Evolutionary conservation across 768 basidiomycete genomes (phyloP), one percentile per base, ranked within the genome.

Genomic region (Podaxis mareebaensis): DNA sequence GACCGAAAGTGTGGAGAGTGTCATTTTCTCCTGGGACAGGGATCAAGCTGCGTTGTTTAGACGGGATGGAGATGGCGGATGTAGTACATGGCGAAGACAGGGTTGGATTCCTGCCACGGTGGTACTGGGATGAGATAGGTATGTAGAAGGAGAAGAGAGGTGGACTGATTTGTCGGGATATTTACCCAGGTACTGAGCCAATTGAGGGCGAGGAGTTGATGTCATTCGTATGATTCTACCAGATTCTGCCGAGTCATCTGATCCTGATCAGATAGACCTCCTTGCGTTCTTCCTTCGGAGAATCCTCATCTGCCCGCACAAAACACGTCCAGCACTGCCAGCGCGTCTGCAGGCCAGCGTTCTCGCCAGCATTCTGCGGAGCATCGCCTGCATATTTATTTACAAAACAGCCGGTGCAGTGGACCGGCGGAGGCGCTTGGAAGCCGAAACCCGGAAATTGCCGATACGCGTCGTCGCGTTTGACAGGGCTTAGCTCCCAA

Each of bases 81-180:
- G 89, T 92, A 1, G 76, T 76, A 63, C 83, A 77, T 24, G 85
- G 84, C 4, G 91, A 92, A 73, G 89, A 91, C 58, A 77, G 92
- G 54, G 81, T 91, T 22, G 92, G 93, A n/a, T 90, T 94, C 67
- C 69, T 94, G 44, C 92, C 92, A 10, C 78, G 73, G 65, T 90
- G 88, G 88, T 93, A 88, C 73, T 90, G 81, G 81, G 72, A 79
- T 17, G 78, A 81, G 68, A 65, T 77, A 20, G 64, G 66, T 7
- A 26, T 22, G 53, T 40, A 28, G 26, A 17, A 39, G 33, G 22
- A 26, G 59, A 22, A n/a, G 51, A 53, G 59, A 60, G 52, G 39
- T 15, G 24, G 46, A 46, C 52, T 46, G 55, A 63, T 57, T 38
- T 22, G 61, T 57, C 38, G 36, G 42, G 30, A 24, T 17, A 30